Conservation (phyloP, 2,329 filamentous ascomycete species). For the Orbilia brochopaga region DNA sequence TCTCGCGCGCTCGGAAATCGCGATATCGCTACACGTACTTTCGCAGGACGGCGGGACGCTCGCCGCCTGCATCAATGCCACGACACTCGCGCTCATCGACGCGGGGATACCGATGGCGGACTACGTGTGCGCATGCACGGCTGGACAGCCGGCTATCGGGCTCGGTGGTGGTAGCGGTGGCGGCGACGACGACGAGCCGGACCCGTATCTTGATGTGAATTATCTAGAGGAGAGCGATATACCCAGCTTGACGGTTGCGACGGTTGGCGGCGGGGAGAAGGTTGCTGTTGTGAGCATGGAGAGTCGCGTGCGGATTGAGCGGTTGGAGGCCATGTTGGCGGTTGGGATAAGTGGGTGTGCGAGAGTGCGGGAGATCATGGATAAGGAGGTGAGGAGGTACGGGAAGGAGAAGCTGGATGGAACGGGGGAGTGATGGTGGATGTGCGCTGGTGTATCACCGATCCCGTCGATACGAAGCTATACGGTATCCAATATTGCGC, state of each 20-base stretch:
- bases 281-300: constrained; percentile 84
- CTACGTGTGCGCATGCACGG: constrained; percentile 86
- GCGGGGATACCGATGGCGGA: constrained; percentile 95
- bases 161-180: constrained; percentile 34
- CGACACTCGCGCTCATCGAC: constrained; percentile 88
- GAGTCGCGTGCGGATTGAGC: constrained; percentile 78
- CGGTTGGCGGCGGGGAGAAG: constrained; percentile 74
- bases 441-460: too few species aligned
- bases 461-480: too few species aligned
- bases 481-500: too few species aligned
- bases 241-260: constrained; percentile 85
- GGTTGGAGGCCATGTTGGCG: constrained; percentile 89
- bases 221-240: constrained; percentile 82
- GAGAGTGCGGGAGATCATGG: constrained; percentile 79
- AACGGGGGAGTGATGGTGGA: constrained; percentile 57
- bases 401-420: constrained; percentile 69
- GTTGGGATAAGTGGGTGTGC: constrained; percentile 91
- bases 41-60: constrained; percentile 89
- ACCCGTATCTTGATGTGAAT: constrained; percentile 81
- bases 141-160: constrained; percentile 71
- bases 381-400: constrained; percentile 76
- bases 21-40: constrained; percentile 82
- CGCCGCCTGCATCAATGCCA: constrained; percentile 86
- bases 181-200: constrained; percentile 70
- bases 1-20: constrained; percentile 86